Conservation (phyloP, 2,329 filamentous ascomycete species). For the Massarina eburnea region DNA sequence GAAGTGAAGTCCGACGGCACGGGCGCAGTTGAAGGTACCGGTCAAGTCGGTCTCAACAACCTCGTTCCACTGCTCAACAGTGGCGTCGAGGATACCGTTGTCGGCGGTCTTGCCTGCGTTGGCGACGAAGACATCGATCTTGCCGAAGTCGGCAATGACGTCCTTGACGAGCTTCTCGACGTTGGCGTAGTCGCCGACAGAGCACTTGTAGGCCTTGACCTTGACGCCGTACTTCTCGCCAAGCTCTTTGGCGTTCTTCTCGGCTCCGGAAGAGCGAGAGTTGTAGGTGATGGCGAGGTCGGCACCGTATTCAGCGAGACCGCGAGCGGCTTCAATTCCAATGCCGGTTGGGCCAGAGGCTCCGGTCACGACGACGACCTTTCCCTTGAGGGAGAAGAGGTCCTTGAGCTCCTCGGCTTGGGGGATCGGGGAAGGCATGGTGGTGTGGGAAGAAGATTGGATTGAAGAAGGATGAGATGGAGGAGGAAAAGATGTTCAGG, state of each 20-base stretch:
- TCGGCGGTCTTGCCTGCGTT: constrained; percentile 73
- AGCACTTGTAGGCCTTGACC: constrained; percentile 68
- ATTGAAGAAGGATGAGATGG: constrained; percentile 5
- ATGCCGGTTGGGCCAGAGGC: constrained; percentile 66
- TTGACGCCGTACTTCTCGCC: constrained; percentile 63
- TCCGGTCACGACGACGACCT: constrained; percentile 55
- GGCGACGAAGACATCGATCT: constrained; percentile 68
- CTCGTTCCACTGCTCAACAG: constrained; percentile 70
- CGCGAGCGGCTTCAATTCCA: constrained; percentile 67
- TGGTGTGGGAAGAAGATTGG: constrained; percentile 21
- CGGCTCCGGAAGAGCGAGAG: constrained; percentile 61
- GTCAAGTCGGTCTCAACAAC: constrained; percentile 86
- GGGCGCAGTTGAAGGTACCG: constrained; percentile 84
- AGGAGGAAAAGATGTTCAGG: constrained; percentile 14
- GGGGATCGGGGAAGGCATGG: constrained; percentile 61
- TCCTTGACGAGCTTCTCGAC: constrained; percentile 60
- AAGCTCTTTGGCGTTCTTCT: constrained; percentile 67
- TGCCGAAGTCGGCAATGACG: constrained; percentile 69
- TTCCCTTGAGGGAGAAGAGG: constrained; percentile 56
- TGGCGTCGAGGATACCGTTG: constrained; percentile 68
- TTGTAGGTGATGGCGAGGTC: constrained; percentile 69
- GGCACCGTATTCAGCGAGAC: constrained; percentile 65
- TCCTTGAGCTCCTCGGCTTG: constrained; percentile 60
- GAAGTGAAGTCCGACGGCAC: constrained; percentile 82
- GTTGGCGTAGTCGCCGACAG: constrained; percentile 59